Evolutionary conservation across 768 basidiomycete species (phyloP), one percentile per base, ranked within the genome.

Genomic region (Pilatotrama ljubarskyi): DNA sequence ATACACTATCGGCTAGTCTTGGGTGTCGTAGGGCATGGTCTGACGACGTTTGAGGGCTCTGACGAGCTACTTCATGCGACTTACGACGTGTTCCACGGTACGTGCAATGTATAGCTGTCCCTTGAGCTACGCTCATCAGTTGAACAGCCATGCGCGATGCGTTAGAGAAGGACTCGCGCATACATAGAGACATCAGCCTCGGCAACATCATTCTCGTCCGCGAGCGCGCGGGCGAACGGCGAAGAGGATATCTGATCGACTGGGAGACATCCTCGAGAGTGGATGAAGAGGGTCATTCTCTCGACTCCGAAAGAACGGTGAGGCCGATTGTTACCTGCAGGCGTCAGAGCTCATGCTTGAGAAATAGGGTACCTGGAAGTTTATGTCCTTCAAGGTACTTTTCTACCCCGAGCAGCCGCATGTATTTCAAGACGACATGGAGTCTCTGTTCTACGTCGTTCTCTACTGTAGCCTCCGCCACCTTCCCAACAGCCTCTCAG

Each of bases 31-130:
- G 63, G 58, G 4, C 51, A 52, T 15, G 14, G 15, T 1, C 29
- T 64, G 5, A 14, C 4, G 7, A 10, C 13, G 2, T 48, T 59
- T 3, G 20, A 17, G 9, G 54, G 63, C 6, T 32, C 63, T 3
- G 11, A 40, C 0, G 58, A 64, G 18, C 49, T 64, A 1, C 26
- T 64, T 0, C 32, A 46, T 17, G 35, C 42, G 0, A 24, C 32
- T 2, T 40, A 51, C 35, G 50, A 56, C 36, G 58, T 29, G 4
- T 59, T 58, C 17, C 22, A 11, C 13, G 63, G 63, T 59, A n/a
- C n/a, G n/a, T n/a, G n/a, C n/a, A n/a, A n/a, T n/a, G n/a, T n/a
- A n/a, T n/a, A n/a, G n/a, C n/a, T n/a, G n/a, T n/a, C n/a, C n/a
- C n/a, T n/a, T n/a, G n/a, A n/a, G n/a, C n/a, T n/a, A n/a, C n/a